Evolutionary conservation across 306 rosid genomes (phyloP).

Genomic region (Neltuma alba): DNA sequence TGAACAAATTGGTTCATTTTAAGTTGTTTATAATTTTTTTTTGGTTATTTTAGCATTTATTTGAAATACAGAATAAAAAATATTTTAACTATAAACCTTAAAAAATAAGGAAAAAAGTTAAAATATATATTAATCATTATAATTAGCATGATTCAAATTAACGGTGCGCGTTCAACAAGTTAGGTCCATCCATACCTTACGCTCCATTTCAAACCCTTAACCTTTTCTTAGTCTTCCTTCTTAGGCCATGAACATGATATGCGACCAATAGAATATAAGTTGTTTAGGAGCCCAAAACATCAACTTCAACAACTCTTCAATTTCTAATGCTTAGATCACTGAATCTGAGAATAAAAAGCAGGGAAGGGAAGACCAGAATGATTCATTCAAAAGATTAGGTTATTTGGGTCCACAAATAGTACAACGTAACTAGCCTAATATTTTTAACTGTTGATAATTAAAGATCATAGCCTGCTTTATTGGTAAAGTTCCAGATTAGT

Average conservation of each 20-base stretch:
- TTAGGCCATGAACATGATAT: background rate
- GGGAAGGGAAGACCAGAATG: no score
- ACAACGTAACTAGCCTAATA: slow-evolving; percentile 20
- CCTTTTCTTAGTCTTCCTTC: background rate
- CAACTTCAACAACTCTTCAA: background rate
- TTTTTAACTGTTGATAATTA: slow-evolving; percentile 7
- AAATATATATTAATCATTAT: no score
- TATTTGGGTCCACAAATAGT: slow-evolving; percentile 31
- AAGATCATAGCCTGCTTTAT: background rate
- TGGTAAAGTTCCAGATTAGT: background rate
- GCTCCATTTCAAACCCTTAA: background rate
- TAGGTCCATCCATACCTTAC: background rate
- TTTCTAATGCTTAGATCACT: background rate
- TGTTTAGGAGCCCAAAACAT: background rate
- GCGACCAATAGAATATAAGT: background rate
- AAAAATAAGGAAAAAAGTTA: no score
- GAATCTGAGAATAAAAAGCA: background rate
- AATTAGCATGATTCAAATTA: no score
- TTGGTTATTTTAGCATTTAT: no score
- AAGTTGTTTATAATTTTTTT: no score
- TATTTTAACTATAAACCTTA: no score
- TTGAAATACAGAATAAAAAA: no score
- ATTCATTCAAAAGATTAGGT: slow-evolving; percentile 17
- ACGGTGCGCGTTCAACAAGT: no score
- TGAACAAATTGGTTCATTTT: no score